phyloP scores from a whole-genome alignment of 2,329 filamentous ascomycete genomes.

The Calonectria leucothoes region DNA sequence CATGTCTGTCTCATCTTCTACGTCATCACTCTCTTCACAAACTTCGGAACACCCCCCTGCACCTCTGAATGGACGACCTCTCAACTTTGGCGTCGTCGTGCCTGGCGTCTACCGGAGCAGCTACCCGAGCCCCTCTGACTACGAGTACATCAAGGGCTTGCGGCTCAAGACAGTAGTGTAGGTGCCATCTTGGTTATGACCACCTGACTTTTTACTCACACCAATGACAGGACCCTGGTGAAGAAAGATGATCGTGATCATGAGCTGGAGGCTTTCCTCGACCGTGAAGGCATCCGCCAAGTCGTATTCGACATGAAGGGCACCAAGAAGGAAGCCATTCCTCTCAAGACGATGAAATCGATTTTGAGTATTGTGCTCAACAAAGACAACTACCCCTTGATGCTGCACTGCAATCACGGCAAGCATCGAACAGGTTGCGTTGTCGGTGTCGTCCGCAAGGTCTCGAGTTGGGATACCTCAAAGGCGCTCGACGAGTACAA shows the following conservation, averaged over 20 bases:
- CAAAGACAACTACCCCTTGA: constrained; percentile 78
- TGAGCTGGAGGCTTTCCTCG: constrained; percentile 71
- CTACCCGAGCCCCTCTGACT: constrained; percentile 79
- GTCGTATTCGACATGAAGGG: constrained; percentile 82
- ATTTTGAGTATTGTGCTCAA: constrained; percentile 81
- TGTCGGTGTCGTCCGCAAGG: constrained; percentile 81
- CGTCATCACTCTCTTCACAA: constrained; percentile 25
- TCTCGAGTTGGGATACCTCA: constrained; percentile 73
- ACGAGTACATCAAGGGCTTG: constrained; percentile 74
- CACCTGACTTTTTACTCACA: constrained; percentile 23
- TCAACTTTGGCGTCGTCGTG: constrained; percentile 82
- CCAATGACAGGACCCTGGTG: constrained; percentile 66
- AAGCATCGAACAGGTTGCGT: constrained; percentile 94
- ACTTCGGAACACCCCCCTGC: constrained; percentile 33
- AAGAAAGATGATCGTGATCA: constrained; percentile 67
- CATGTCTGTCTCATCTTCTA: constrained; percentile 29
- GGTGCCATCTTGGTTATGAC: constrained; percentile 45
- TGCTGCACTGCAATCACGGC: constrained; percentile 95
- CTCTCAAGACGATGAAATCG: constrained; percentile 73
- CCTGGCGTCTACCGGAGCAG: constrained; percentile 84
- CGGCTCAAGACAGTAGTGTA: constrained; percentile 84
- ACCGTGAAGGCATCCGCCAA: constrained; percentile 75
- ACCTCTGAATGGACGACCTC: constrained; percentile 55
- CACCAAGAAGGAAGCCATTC: constrained; percentile 85
- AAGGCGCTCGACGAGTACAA: constrained; percentile 80